phyloP scores from a whole-genome alignment of 225 moss, liverwort and hornwort species.

The Antitrichia curtipendula region DNA sequence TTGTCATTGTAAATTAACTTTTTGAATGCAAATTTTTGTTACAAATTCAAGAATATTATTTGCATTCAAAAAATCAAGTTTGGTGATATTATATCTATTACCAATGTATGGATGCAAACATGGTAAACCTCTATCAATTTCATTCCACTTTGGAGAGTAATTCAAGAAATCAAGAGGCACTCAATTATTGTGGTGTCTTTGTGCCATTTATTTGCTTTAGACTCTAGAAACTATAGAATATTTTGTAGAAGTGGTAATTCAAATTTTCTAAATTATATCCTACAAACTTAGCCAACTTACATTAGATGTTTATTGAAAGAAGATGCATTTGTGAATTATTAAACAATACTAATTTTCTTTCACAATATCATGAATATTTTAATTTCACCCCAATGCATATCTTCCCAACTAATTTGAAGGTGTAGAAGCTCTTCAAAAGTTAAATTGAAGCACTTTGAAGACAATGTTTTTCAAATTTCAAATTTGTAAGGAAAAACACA shows the following conservation, averaged over 20 bases:
- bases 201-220: background rate
- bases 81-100: accelerated
- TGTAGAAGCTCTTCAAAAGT: background rate
- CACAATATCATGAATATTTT: background rate
- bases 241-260: background rate
- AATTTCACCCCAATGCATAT: background rate
- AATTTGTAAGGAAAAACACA: background rate
- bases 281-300: background rate
- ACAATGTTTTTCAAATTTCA: background rate
- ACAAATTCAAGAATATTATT: background rate
- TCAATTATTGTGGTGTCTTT: background rate
- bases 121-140: no score
- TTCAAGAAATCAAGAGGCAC: background rate
- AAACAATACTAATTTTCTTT: background rate
- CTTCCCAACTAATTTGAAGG: background rate
- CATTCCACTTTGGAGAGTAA: no score
- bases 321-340: background rate
- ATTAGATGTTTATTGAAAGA: background rate
- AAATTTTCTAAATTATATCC: background rate
- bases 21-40: background rate
- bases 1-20: background rate
- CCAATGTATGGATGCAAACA: no score
- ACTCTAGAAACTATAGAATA: background rate
- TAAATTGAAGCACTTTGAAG: background rate
- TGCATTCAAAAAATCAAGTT: background rate